Evolutionary conservation across 2,329 filamentous ascomycete species (phyloP), one percentile per base, ranked within the genome.

Genomic region (Pseudogymnoascus sp.): DNA sequence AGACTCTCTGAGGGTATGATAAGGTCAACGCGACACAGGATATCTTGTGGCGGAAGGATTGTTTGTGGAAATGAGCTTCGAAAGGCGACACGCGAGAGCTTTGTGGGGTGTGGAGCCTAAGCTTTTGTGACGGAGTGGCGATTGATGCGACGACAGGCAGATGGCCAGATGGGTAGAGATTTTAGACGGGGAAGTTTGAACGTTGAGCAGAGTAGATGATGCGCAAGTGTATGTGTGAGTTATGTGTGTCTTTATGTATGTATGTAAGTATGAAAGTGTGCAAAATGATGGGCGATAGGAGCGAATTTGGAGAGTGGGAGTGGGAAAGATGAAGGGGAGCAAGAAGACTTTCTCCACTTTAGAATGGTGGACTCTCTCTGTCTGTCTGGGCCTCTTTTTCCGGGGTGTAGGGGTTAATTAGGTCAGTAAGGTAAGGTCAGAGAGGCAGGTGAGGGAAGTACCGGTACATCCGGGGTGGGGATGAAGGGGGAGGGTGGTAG

Each of bases 61-160:
- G 47, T 54, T 54, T 54, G 47, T 16, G 25, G 47, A n/a, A 33
- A 18, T 54, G 25, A 18, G 28, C 47, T 33, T 18, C 25, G 47
- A 12, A 54, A 54, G 47, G 47, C 47, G 47, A 54, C 47, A 54
- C 47, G 47, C 47, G 47, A 54, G 47, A 54, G 47, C 47, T 54
- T 54, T 54, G 47, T 54, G 47, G 47, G 41, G 47, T 25, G 33
- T 54, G 47, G 25, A 54, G 47, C 47, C 47, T 54, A 54, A 54
- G 47, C 47, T 54, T 25, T 54, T 54, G 47, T 54, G 28, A 54
- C 38, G 38, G 47, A 8, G 47, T 30, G 25, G 47, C 25, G 47
- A 54, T 54, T 33, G 47, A 54, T 33, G 47, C 25, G 47, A 54
- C 47, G 7, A 18, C 9, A 54, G 47, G 28, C n/a, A 33, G 47